Conservation (phyloP, 2,329 filamentous ascomycete species). For the Diaporthe sp. region DNA sequence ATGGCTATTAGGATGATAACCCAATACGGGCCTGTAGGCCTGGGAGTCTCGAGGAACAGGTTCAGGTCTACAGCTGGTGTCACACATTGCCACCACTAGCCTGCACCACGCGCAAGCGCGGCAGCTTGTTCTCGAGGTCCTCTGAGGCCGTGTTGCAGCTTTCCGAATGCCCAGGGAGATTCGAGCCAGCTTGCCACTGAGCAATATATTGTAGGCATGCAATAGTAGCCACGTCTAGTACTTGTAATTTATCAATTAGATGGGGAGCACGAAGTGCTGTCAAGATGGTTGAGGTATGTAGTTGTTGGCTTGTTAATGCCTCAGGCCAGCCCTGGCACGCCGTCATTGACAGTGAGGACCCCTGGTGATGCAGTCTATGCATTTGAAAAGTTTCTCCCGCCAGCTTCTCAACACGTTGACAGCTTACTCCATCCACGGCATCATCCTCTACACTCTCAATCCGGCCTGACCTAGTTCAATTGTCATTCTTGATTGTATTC, state of each 20-base stretch:
- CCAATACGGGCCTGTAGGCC: too few relatives aligned
- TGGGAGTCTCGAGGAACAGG: not conserved
- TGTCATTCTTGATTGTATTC: slow-evolving; percentile 31
- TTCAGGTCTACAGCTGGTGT: not conserved
- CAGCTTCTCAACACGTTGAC: slow-evolving; percentile 15
- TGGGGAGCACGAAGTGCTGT: not conserved
- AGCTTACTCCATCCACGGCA: slow-evolving; percentile 6
- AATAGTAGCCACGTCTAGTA: not conserved
- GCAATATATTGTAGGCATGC: not conserved
- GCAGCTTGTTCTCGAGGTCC: not conserved
- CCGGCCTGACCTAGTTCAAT: not conserved
- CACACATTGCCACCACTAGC: not conserved
- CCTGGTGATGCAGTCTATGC: slow-evolving; percentile 32
- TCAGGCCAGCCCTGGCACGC: slow-evolving; percentile 24
- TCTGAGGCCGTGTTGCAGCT: too few relatives aligned
- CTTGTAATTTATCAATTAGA: not conserved
- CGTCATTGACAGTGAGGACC: slow-evolving; percentile 28
- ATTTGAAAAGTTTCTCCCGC: slow-evolving; percentile 40
- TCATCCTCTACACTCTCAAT: not conserved
- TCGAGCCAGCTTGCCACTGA: not conserved
- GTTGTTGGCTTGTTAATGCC: slow-evolving; percentile 15
- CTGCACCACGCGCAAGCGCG: not conserved
- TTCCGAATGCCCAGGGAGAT: not conserved
- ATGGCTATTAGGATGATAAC: not conserved
- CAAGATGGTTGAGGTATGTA: not conserved